Percentiles rank a stretch among this genome's conserved stretches.
These are phyloP conservation scores for Phytophthora pseudosyringae DNA, from an alignment of 352 stramenopile species.

Conservation along the genomic window DNA sequence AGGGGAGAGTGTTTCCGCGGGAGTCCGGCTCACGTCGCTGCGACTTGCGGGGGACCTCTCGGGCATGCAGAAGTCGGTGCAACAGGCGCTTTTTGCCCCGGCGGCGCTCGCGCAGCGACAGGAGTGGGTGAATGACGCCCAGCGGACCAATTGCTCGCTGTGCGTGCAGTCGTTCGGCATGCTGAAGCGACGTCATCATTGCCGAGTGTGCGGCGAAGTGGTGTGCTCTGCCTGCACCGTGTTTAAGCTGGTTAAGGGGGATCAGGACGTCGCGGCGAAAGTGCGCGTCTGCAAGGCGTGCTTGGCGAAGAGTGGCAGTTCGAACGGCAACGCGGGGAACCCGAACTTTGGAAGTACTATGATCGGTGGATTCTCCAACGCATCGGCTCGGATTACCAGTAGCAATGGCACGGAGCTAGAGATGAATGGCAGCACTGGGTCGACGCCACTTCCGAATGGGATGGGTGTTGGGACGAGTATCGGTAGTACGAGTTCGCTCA, in stretches of 20 bases:
- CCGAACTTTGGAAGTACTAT: conserved; percentile 32
- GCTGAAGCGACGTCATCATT: conserved; percentile 88
- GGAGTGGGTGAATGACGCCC: conserved; percentile 83
- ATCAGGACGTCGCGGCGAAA: conserved; percentile 56
- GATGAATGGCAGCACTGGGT: conserved; percentile 17
- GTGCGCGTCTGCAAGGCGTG: conserved; percentile 85
- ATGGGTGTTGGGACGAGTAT: conserved; percentile 34
- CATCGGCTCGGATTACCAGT: conserved; percentile 25
- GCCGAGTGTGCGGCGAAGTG: conserved; percentile 87
- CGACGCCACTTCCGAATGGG: conserved; percentile 17
- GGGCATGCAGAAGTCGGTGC: conserved; percentile 66
- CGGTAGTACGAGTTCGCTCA: conserved; percentile 55
- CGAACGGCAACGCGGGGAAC: conserved; percentile 18
- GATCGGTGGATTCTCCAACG: conserved; percentile 25
- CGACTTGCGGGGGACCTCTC: conserved; percentile 64
- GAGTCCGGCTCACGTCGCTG: conserved; percentile 70
- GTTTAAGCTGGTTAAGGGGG: conserved; percentile 74
- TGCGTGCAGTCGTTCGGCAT: conserved; percentile 82
- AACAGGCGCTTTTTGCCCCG: conserved; percentile 77
- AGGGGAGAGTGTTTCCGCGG: conserved; percentile 69
- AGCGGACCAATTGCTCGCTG: conserved; percentile 81
- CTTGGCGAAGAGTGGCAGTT: conserved; percentile 64
- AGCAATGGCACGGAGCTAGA: conserved; percentile 44
- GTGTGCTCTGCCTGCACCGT: conserved; percentile 82
- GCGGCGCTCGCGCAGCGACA: conserved; percentile 63